Conservation (phyloP, 257 asterid genomes). For the Parsonsia alboflavescens region DNA sequence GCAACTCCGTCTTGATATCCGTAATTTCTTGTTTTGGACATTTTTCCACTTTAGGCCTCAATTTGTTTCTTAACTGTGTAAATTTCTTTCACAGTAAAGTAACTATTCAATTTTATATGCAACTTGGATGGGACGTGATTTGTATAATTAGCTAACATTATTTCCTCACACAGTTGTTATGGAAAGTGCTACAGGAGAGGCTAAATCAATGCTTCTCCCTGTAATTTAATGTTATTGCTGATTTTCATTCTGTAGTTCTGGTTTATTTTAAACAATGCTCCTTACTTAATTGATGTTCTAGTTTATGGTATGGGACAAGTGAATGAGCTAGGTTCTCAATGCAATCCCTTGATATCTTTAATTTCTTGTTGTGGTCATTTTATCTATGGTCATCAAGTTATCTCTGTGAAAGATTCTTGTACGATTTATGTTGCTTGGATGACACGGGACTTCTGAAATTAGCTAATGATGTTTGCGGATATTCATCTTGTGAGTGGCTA, state of each 20-base stretch:
- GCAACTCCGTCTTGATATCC: conserved; percentile 99
- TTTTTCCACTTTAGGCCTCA: conserved; percentile 20
- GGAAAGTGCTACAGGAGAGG: background rate
- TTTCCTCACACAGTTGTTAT: background rate
- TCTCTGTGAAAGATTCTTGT: background rate
- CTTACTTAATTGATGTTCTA: conserved; percentile 88
- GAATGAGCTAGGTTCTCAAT: conserved; percentile 78
- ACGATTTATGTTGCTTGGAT: background rate
- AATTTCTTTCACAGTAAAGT: background rate
- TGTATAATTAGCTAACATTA: background rate
- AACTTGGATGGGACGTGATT: background rate
- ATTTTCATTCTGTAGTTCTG: conserved; percentile 83
- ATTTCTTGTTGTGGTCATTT: conserved; percentile 33
- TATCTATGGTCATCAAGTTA: conserved; percentile 3
- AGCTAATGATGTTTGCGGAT: background rate
- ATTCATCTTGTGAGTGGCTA: background rate
- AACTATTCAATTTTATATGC: background rate
- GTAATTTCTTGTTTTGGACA: conserved; percentile 51
- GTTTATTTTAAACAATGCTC: conserved; percentile 94
- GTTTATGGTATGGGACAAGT: conserved; percentile 98
- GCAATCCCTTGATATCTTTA: conserved; percentile 95
- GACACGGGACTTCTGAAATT: background rate
- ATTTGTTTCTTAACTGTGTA: background rate
- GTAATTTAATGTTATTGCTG: conserved; percentile 60
- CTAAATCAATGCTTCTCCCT: background rate